Conservation (phyloP, 1,284 basidiomycete genomes). For the Violaceomyces palustris region DNA sequence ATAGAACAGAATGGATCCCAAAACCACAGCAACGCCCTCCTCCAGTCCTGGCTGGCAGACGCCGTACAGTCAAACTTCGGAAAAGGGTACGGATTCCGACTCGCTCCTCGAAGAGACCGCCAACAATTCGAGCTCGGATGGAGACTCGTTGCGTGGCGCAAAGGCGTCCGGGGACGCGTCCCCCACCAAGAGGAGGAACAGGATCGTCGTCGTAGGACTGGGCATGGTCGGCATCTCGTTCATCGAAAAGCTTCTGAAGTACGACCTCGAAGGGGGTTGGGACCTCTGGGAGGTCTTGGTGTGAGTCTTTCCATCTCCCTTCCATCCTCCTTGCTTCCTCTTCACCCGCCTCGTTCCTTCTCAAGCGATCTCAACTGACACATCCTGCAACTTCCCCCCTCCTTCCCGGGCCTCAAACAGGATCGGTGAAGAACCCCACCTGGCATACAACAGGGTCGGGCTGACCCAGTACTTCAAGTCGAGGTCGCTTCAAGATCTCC, state of each 20-base stretch:
- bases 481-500: slow-evolving; percentile 63
- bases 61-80: too few species aligned
- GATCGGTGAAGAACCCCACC: slow-evolving; percentile 63
- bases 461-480: slow-evolving; percentile 66
- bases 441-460: slow-evolving; percentile 63
- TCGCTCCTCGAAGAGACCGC: too few species aligned
- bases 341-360: background rate
- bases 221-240: slow-evolving; percentile 68
- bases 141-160: too few species aligned
- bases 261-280: slow-evolving; percentile 27
- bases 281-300: slow-evolving; percentile 35
- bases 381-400: background rate
- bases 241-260: slow-evolving; percentile 43
- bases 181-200: slow-evolving; percentile 27
- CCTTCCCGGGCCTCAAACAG: background rate
- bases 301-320: slow-evolving; percentile 7
- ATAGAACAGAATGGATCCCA: too few species aligned
- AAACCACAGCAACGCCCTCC: too few species aligned
- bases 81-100: too few species aligned
- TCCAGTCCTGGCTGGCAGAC: too few species aligned
- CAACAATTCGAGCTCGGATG: too few species aligned
- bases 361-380: background rate
- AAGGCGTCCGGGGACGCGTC: too few species aligned
- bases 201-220: slow-evolving; percentile 61
- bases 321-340: background rate